phyloP scores from a whole-genome alignment of 2,329 filamentous ascomycete genomes.

The Parascedosporium putredinis region DNA sequence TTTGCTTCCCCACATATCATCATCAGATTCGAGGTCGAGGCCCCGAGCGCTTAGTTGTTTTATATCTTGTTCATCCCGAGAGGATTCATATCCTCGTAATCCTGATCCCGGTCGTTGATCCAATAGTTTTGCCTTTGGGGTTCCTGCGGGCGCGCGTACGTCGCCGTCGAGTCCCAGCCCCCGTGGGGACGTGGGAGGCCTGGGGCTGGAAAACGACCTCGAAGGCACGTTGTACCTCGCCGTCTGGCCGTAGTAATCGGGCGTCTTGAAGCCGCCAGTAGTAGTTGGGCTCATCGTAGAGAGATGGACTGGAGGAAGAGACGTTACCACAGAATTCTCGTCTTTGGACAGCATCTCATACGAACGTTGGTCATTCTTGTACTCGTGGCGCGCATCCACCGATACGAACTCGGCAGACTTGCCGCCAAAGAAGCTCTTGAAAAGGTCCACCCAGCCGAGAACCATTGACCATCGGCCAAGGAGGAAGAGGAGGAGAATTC shows the following conservation, averaged over 20 bases:
- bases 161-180: neutral
- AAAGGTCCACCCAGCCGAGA: conserved; percentile 65
- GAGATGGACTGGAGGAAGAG: conserved; percentile 25
- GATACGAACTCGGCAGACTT: conserved; percentile 77
- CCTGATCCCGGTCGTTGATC: neutral
- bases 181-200: conserved; percentile 27
- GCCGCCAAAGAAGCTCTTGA: conserved; percentile 35
- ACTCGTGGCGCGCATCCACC: conserved; percentile 59
- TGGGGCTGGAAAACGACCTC: conserved; percentile 46
- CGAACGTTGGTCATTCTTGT: conserved; percentile 54
- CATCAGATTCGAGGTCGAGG: too few relatives aligned
- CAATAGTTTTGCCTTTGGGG: conserved; percentile 14
- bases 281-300: conserved; percentile 10
- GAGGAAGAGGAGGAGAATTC: conserved; percentile 74
- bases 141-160: conserved; percentile 6
- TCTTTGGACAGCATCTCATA: conserved; percentile 72
- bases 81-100: conserved; percentile 37
- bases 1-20: too few relatives aligned
- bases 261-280: conserved; percentile 32
- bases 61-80: conserved; percentile 47
- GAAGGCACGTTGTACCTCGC: conserved; percentile 43
- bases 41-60: too few relatives aligned
- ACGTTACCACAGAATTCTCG: conserved; percentile 43
- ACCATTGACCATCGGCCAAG: conserved; percentile 80
- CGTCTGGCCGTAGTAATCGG: conserved; percentile 46